Evolutionary conservation across 1,284 basidiomycete species (phyloP).

Genomic region (Moesziomyces antarcticus): DNA sequence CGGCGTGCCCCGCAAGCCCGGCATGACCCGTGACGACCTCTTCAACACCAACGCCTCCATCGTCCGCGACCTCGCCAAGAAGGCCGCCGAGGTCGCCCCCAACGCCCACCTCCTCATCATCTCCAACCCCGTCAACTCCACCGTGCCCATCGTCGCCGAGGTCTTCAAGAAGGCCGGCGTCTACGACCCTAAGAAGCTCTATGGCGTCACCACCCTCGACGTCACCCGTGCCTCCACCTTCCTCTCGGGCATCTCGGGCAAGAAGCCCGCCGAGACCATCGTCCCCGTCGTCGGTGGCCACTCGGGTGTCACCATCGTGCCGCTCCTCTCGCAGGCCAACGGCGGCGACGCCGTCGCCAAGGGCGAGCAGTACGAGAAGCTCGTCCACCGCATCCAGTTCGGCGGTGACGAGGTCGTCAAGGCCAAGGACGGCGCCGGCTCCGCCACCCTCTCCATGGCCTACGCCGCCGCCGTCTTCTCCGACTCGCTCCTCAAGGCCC

Average conservation of each 20-base stretch:
- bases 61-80: conserved; percentile 91
- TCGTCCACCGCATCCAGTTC: conserved; percentile 83
- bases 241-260: conserved; percentile 76
- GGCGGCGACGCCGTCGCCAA: conserved; percentile 73
- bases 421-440: conserved; percentile 88
- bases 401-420: conserved; percentile 94
- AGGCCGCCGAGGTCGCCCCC: conserved; percentile 86
- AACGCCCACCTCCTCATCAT: conserved; percentile 93
- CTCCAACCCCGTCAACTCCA: conserved; percentile 81
- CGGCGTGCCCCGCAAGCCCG: conserved; percentile 73
- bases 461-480: conserved; percentile 72
- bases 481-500: conserved; percentile 85
- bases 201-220: conserved; percentile 94
- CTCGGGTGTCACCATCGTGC: conserved; percentile 95
- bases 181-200: conserved; percentile 79
- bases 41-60: conserved; percentile 98
- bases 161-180: conserved; percentile 92
- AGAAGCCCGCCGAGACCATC: conserved; percentile 74
- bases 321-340: conserved; percentile 89
- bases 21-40: conserved; percentile 96
- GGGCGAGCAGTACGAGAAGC: conserved; percentile 72
- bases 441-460: conserved; percentile 89
- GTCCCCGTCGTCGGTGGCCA: conserved; percentile 96
- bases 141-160: conserved; percentile 95
- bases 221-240: conserved; percentile 95